Evolutionary conservation across 345 rosid species (phyloP).

Genomic region (Excoecaria cochinchinensis): DNA sequence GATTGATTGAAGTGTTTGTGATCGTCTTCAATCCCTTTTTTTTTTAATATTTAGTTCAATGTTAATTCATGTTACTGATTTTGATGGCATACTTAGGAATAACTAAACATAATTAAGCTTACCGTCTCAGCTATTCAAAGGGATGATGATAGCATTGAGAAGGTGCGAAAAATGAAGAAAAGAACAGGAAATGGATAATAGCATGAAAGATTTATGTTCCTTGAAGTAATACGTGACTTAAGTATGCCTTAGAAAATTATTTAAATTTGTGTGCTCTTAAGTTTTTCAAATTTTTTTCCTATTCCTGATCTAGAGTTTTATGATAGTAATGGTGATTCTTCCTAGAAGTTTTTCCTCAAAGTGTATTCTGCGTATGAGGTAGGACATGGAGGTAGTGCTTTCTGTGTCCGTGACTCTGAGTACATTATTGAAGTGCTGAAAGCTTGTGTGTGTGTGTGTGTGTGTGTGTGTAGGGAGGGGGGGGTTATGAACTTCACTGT

Average conservation of each 20-base stretch:
- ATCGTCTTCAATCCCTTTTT: neutral
- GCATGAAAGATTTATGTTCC: neutral
- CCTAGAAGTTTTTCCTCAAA: neutral
- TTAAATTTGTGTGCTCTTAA: neutral
- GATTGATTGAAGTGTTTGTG: no score
- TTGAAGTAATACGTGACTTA: neutral
- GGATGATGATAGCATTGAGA: neutral
- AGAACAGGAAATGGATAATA: no score
- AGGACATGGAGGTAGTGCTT: neutral
- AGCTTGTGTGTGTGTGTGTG: no score
- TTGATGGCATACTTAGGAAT: neutral
- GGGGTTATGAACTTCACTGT: no score
- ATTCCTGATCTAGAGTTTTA: neutral
- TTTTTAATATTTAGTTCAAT: neutral
- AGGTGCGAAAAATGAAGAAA: neutral
- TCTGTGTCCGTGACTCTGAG: no score
- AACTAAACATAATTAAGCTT: neutral
- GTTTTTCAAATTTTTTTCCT: neutral
- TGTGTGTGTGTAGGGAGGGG: no score
- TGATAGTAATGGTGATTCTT: neutral
- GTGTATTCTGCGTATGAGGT: neutral
- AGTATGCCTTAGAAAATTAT: neutral
- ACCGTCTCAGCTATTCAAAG: no score
- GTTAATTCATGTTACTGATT: neutral
- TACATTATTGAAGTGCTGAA: neutral